Evolutionary conservation across 176 grass and related monocot species (phyloP).

Genomic region (Areca catechu): DNA sequence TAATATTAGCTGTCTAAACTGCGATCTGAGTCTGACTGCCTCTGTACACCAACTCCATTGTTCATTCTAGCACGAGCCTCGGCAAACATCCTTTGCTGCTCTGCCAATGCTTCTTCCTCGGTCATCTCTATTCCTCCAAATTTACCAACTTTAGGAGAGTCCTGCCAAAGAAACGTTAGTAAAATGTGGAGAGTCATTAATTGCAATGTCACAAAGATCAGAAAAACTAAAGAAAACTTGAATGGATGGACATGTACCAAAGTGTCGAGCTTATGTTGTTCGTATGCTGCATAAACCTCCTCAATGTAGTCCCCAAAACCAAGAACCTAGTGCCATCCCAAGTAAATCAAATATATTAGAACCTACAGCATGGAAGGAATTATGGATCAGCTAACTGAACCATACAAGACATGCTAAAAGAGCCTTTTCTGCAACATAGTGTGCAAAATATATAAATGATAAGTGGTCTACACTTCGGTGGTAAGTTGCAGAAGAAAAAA

Average conservation of each 20-base stretch:
- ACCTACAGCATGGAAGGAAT: too few relatives aligned
- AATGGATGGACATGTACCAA: constrained; percentile 40
- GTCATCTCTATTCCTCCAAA: constrained; percentile 88
- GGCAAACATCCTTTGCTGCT: constrained; percentile 99
- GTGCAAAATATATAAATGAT: too few relatives aligned
- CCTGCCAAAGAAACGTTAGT: constrained; percentile 31
- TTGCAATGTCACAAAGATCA: too few relatives aligned
- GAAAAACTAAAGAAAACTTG: too few relatives aligned
- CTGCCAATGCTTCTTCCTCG: constrained; percentile 92
- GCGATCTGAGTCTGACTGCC: constrained; percentile 38
- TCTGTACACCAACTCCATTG: constrained; percentile 48
- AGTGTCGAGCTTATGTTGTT: constrained; percentile 96
- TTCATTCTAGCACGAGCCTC: constrained; percentile 98
- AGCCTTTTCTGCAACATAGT: too few relatives aligned
- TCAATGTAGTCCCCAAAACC: constrained; percentile 94
- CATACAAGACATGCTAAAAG: too few relatives aligned
- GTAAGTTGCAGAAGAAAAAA: too few relatives aligned
- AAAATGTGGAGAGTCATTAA: background rate
- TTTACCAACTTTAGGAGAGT: constrained; percentile 91
- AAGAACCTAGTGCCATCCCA: constrained; percentile 50
- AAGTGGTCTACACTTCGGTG: too few relatives aligned
- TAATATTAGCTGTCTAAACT: constrained; percentile 28
- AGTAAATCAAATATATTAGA: background rate
- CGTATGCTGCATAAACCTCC: constrained; percentile 87
- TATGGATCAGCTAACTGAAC: background rate